Percentiles rank a stretch among this genome's conserved stretches.
phyloP scores from a whole-genome alignment of 2,329 filamentous ascomycete species.

The Westerdykella aurantiaca region DNA sequence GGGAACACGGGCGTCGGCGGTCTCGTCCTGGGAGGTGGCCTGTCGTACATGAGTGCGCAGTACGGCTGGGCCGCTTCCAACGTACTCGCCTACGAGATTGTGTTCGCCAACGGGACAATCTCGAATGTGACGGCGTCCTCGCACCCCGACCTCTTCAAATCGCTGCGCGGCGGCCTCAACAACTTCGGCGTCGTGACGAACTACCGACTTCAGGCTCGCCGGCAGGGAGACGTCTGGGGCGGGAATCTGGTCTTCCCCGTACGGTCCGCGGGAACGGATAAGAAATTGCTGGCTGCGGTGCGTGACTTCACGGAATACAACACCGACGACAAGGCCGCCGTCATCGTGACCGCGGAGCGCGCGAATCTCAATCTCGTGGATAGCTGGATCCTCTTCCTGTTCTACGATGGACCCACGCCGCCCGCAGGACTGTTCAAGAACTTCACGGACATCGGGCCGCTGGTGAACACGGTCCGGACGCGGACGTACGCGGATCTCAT shows the following conservation, averaged over 20 bases:
- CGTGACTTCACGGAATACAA: conserved; percentile 52
- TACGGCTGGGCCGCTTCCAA: conserved; percentile 47
- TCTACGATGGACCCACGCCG: conserved; percentile 33
- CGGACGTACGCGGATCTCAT: conserved; percentile 47
- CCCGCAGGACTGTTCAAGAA: conserved; percentile 52
- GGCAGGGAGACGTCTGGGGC: conserved; percentile 39
- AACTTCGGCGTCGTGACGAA: conserved; percentile 39
- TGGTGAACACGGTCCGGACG: conserved; percentile 43
- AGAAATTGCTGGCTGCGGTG: conserved; percentile 43
- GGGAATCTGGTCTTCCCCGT: conserved; percentile 42
- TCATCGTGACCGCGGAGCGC: conserved; percentile 27
- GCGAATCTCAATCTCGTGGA: conserved; percentile 24
- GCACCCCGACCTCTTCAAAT: conserved; percentile 33
- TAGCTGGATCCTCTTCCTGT: conserved; percentile 29
- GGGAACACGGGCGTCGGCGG: conserved; percentile 46
- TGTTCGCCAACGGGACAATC: conserved; percentile 43
- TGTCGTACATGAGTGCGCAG: conserved; percentile 31
- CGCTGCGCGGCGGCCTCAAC: conserved; percentile 35
- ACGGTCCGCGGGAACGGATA: conserved; percentile 31
- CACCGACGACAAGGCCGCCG: conserved; percentile 38
- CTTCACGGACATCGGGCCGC: conserved; percentile 47
- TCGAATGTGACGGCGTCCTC: conserved; percentile 16
- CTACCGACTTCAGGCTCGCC: conserved; percentile 20
- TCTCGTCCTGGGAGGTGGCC: conserved; percentile 42
- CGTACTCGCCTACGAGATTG: conserved; percentile 43